Evolutionary conservation across 768 basidiomycete species (phyloP).

Genomic region (Trametes cingulata): DNA sequence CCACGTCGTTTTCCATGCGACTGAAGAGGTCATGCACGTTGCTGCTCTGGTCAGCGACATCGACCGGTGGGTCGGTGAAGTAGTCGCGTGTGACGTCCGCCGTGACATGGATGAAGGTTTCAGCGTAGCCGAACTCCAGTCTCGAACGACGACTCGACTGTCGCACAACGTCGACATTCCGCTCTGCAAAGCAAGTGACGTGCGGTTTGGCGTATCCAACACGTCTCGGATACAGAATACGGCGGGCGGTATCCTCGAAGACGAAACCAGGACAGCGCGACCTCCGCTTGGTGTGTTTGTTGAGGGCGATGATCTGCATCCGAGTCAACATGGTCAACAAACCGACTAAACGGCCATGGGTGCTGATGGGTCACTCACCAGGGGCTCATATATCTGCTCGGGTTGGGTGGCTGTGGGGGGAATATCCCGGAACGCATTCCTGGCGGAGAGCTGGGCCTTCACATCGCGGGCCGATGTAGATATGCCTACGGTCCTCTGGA

Average conservation of each 20-base stretch:
- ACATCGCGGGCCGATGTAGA: neutral
- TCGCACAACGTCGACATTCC: no score
- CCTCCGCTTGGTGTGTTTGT: neutral
- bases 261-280: constrained; percentile 8
- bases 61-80: no score
- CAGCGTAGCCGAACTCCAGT: no score
- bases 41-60: no score
- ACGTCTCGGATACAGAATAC: neutral
- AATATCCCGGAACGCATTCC: neutral
- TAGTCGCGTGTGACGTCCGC: no score
- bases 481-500: neutral
- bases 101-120: no score
- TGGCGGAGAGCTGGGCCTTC: neutral
- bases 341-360: neutral
- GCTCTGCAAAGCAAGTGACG: no score
- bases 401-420: neutral
- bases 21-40: no score
- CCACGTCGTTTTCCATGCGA: no score
- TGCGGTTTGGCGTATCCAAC: no score
- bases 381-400: neutral
- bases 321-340: neutral
- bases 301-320: neutral
- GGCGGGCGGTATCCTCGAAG: neutral
- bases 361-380: neutral
- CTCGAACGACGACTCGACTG: no score